Conservation (phyloP, 495 filamentous ascomycete species). For the Xylaria sp. region DNA sequence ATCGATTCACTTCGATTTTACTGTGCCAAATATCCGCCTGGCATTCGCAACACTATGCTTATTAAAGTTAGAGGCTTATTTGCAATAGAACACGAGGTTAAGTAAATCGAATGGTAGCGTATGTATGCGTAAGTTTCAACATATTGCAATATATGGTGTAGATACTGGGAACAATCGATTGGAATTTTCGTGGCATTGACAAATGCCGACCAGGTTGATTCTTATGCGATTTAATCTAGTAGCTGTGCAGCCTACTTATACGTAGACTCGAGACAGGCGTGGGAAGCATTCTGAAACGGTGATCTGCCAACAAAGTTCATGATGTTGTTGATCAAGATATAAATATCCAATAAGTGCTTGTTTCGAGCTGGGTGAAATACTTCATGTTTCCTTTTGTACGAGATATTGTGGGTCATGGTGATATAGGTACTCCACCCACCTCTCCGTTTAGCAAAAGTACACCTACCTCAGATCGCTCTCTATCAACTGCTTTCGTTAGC, state of each 20-base stretch:
- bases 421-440: too few relatives aligned
- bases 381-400: background rate
- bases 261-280: background rate
- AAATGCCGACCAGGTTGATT: background rate
- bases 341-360: background rate
- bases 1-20: background rate
- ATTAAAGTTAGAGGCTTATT: background rate
- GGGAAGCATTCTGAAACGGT: conserved; percentile 20
- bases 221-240: background rate
- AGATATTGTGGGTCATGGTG: background rate
- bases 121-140: too few relatives aligned
- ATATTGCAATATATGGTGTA: too few relatives aligned
- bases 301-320: background rate
- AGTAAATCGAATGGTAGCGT: too few relatives aligned
- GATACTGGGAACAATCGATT: background rate
- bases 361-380: background rate
- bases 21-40: background rate
- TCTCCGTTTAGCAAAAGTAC: too few relatives aligned
- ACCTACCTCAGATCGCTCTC: background rate
- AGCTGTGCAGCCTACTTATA: background rate
- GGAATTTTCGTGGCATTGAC: background rate
- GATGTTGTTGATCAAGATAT: conserved; percentile 21
- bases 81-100: background rate
- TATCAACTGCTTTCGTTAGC: too few relatives aligned
- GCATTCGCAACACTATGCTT: background rate